Percentiles rank a stretch among this genome's conserved stretches.
Evolutionary conservation across 768 basidiomycete species (phyloP).

Genomic region (Clitopilus passeckerianus): DNA sequence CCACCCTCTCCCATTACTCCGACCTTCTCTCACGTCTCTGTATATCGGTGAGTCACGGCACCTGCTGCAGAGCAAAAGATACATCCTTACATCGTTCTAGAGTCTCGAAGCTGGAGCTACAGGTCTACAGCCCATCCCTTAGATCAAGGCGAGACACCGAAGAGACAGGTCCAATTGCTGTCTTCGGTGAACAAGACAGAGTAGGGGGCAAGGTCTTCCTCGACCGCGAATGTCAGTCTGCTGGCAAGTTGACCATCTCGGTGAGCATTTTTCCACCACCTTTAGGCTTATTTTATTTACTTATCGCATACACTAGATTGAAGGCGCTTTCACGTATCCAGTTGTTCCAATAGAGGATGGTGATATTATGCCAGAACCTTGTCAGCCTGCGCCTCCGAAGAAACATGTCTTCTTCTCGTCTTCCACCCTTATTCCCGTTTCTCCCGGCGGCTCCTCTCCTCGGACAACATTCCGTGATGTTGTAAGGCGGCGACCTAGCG

Average conservation of each 20-base stretch:
- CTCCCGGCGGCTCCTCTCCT: constrained; percentile 23
- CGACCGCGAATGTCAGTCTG: constrained; percentile 43
- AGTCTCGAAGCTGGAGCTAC: constrained; percentile 53
- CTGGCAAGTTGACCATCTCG: constrained; percentile 54
- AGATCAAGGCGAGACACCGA: constrained; percentile 33
- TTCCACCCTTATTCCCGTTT: constrained; percentile 37
- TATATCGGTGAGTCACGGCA: constrained; percentile 36
- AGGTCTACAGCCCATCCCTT: constrained; percentile 58
- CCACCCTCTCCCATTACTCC: constrained; percentile 8
- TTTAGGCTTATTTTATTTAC: constrained; percentile 5
- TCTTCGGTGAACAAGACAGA: constrained; percentile 58
- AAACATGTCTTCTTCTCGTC: constrained; percentile 49
- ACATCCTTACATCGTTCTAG: constrained; percentile 19
- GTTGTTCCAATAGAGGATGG: constrained; percentile 19
- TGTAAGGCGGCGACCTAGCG: constrained; percentile 39
- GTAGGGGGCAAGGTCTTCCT: constrained; percentile 58
- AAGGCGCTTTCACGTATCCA: constrained; percentile 53
- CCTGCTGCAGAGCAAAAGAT: not conserved
- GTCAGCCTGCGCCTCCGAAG: constrained; percentile 15
- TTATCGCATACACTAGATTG: constrained; percentile 36
- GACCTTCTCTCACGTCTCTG: constrained; percentile 40
- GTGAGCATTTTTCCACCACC: constrained; percentile 26
- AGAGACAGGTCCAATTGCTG: constrained; percentile 33
- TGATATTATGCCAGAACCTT: constrained; percentile 10
- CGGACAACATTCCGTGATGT: constrained; percentile 39